These are phyloP conservation scores for Nissolia schottii DNA, from an alignment of 306 rosid species.

Conservation along the genomic window DNA sequence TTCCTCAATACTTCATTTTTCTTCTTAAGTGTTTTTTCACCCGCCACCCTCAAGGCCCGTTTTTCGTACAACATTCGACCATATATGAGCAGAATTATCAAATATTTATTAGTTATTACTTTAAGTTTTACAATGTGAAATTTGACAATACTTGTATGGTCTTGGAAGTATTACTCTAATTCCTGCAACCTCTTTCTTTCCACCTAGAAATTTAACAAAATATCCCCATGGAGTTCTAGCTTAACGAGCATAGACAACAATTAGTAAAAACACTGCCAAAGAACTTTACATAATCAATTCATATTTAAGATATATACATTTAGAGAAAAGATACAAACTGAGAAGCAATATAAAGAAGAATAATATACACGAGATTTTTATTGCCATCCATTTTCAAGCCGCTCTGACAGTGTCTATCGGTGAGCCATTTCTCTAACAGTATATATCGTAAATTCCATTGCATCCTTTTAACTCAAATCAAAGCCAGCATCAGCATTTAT, in stretches of 20 bases:
- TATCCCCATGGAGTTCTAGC: neutral
- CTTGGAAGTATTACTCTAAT: neutral
- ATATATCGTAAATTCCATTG: constrained; percentile 3
- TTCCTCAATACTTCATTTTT: no score
- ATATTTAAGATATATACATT: constrained; percentile 15
- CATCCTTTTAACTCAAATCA: constrained; percentile 71
- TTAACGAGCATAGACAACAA: neutral
- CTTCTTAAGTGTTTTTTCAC: no score
- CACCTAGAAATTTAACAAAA: neutral
- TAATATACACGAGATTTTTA: neutral
- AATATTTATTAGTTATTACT: no score
- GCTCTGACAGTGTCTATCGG: constrained; percentile 1
- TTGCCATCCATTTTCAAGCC: neutral
- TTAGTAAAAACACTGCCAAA: neutral
- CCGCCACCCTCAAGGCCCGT: no score
- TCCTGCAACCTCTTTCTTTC: neutral
- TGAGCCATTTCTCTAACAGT: neutral
- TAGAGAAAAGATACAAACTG: neutral
- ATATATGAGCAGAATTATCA: no score
- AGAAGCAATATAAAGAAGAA: neutral
- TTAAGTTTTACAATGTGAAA: no score
- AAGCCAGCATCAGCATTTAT: constrained; percentile 95
- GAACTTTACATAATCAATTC: neutral
- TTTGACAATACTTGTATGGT: no score
- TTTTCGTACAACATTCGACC: no score